Conservation (phyloP, 1,284 basidiomycete genomes). For the Trametes pubescens region DNA sequence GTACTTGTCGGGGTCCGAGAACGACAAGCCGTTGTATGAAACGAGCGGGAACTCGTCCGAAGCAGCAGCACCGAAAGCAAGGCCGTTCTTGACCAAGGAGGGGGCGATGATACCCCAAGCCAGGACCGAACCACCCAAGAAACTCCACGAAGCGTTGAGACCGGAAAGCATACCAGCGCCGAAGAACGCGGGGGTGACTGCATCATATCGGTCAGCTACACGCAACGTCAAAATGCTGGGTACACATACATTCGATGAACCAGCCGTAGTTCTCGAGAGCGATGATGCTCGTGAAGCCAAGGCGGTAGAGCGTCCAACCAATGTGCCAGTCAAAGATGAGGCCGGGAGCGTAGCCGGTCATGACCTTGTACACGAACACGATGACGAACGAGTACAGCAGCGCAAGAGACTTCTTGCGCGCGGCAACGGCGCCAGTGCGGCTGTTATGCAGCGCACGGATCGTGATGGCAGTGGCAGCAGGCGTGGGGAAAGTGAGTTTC, state of each 20-base stretch:
- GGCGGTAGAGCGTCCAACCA: slow-evolving; percentile 67
- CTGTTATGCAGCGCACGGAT: slow-evolving; percentile 70
- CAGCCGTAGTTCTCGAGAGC: slow-evolving; percentile 65
- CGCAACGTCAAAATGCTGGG: neutral
- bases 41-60: slow-evolving; percentile 54
- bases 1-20: slow-evolving; percentile 52
- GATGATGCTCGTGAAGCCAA: slow-evolving; percentile 70
- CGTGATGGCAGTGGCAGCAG: slow-evolving; percentile 74
- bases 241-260: slow-evolving; percentile 54
- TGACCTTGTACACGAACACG: slow-evolving; percentile 62
- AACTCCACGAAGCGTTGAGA: slow-evolving; percentile 71
- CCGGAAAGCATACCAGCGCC: slow-evolving; percentile 74
- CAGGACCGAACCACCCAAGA: slow-evolving; percentile 65
- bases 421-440: slow-evolving; percentile 55
- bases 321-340: slow-evolving; percentile 75
- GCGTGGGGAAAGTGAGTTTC: slow-evolving; percentile 74
- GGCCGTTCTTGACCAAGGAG: slow-evolving; percentile 59
- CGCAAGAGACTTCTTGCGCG: slow-evolving; percentile 65
- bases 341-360: slow-evolving; percentile 68
- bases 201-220: slow-evolving; percentile 21
- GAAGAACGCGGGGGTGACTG: slow-evolving; percentile 72
- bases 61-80: slow-evolving; percentile 52
- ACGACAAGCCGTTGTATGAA: slow-evolving; percentile 55
- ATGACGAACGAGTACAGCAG: slow-evolving; percentile 58
- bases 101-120: slow-evolving; percentile 75